A percentile compares a stretch with the other conserved stretches of the same genome.
These are phyloP conservation scores for Globisporangium nunn DNA, from an alignment of 352 stramenopile genomes.

Conservation along the genomic window DNA sequence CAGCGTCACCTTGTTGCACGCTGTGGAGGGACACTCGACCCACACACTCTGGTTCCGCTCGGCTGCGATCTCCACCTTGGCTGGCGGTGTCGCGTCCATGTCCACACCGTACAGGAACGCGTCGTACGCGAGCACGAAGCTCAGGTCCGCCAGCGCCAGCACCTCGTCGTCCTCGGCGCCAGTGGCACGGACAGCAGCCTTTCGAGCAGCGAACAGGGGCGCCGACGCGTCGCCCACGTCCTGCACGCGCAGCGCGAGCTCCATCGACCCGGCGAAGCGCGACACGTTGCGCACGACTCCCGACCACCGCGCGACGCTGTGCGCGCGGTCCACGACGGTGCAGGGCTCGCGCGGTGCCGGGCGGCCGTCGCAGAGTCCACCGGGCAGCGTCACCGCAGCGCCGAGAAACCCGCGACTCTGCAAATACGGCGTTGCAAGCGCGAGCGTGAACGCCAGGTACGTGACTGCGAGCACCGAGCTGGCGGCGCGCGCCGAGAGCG, in stretches of 20 bases:
- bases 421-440: slow-evolving; percentile 63
- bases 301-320: slow-evolving; percentile 45
- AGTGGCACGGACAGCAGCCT: background rate
- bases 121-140: slow-evolving; percentile 67
- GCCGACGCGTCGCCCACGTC: slow-evolving; percentile 41
- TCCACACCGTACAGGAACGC: slow-evolving; percentile 59
- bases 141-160: slow-evolving; percentile 26
- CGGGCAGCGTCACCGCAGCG: slow-evolving; percentile 49
- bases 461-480: slow-evolving; percentile 69
- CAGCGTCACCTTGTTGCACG: slow-evolving; percentile 44
- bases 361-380: slow-evolving; percentile 33
- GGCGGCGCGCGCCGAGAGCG: slow-evolving; percentile 62
- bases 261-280: slow-evolving; percentile 49
- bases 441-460: slow-evolving; percentile 69
- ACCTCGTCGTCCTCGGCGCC: too few species aligned
- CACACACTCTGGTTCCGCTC: slow-evolving; percentile 75
- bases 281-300: slow-evolving; percentile 72
- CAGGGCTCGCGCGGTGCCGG: slow-evolving; percentile 33
- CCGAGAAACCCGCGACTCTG: slow-evolving; percentile 69
- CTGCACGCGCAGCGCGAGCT: slow-evolving; percentile 43
- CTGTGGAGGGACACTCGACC: slow-evolving; percentile 42
- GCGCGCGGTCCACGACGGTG: slow-evolving; percentile 54
- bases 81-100: slow-evolving; percentile 22
- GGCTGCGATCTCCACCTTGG: slow-evolving; percentile 44
- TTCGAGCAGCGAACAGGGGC: background rate